Percentiles rank a stretch among this genome's conserved stretches.
These are phyloP conservation scores for Mucor piriformis DNA, from an alignment of 371 early-diverging fungal species.

Conservation along the genomic window DNA sequence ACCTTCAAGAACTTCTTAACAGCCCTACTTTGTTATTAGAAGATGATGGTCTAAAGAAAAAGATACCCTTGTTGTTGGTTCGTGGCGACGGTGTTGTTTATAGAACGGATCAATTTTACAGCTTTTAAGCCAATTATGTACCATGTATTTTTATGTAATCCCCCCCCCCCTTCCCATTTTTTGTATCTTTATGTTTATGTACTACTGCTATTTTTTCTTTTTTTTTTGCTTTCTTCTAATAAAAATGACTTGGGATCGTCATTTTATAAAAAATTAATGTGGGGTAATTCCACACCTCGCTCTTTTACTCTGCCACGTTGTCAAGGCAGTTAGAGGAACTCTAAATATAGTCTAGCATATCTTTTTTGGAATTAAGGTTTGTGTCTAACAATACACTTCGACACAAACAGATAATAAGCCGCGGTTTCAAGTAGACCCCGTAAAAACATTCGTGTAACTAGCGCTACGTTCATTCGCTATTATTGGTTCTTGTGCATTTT, in stretches of 20 bases:
- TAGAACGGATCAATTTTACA: constrained; percentile 56
- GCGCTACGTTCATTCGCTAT: not conserved
- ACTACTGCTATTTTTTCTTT: not conserved
- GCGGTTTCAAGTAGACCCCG: constrained; percentile 2
- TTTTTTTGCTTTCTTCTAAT: constrained; percentile 8
- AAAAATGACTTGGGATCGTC: not conserved
- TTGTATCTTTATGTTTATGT: not conserved
- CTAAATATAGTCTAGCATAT: not conserved
- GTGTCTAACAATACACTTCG: not conserved
- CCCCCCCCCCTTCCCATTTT: not conserved
- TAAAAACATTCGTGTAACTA: not conserved
- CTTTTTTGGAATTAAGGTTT: not conserved
- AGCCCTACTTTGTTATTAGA: constrained; percentile 31
- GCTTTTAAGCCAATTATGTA: constrained; percentile 21
- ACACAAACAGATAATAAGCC: constrained; percentile 2
- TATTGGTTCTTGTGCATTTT: not conserved
- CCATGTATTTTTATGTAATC: constrained; percentile 5
- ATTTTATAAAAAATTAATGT: not conserved
- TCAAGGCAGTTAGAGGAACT: not conserved
- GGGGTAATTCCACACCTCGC: not conserved
- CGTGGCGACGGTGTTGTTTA: constrained; percentile 70
- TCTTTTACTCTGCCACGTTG: not conserved
- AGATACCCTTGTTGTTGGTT: constrained; percentile 63
- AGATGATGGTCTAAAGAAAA: constrained; percentile 31
- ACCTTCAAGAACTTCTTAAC: constrained; percentile 22